These are phyloP conservation scores for Citeromyces hawaiiensis DNA, from an alignment of 1,139 yeast genomes.

Conservation along the genomic window DNA sequence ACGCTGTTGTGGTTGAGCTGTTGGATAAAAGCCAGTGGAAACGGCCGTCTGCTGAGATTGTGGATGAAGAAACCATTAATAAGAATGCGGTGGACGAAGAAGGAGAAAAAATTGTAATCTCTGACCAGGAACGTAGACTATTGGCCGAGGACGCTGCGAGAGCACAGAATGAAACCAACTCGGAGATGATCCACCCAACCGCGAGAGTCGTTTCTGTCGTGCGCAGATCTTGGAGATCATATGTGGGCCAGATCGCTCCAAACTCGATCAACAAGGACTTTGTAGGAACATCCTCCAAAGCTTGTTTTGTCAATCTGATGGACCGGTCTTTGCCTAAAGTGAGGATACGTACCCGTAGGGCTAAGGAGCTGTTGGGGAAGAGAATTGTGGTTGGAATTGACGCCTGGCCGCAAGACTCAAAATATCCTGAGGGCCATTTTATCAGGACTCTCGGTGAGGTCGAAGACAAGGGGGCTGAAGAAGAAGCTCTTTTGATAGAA, in stretches of 20 bases:
- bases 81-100: constrained; percentile 48
- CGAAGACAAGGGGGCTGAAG: constrained; percentile 90
- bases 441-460: constrained; percentile 81
- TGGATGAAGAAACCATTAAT: constrained; percentile 60
- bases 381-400: constrained; percentile 89
- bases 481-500: constrained; percentile 85
- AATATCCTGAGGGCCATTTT: constrained; percentile 91
- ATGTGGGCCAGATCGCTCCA: constrained; percentile 89
- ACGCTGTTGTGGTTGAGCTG: constrained; percentile 80
- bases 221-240: constrained; percentile 91
- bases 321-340: constrained; percentile 82
- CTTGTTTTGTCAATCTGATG: constrained; percentile 79
- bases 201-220: constrained; percentile 83
- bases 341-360: constrained; percentile 78
- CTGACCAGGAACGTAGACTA: constrained; percentile 65
- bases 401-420: constrained; percentile 77
- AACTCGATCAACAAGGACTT: constrained; percentile 48
- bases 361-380: constrained; percentile 68
- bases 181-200: constrained; percentile 64
- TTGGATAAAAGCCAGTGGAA: constrained; percentile 84
- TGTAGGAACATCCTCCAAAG: constrained; percentile 48
- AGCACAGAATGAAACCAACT: constrained; percentile 36
- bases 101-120: constrained; percentile 30
- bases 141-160: constrained; percentile 65
- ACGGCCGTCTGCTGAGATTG: constrained; percentile 63